Base-by-base conservation (phyloP, 495 filamentous ascomycete species). In the Penicillium pancosmium region DNA sequence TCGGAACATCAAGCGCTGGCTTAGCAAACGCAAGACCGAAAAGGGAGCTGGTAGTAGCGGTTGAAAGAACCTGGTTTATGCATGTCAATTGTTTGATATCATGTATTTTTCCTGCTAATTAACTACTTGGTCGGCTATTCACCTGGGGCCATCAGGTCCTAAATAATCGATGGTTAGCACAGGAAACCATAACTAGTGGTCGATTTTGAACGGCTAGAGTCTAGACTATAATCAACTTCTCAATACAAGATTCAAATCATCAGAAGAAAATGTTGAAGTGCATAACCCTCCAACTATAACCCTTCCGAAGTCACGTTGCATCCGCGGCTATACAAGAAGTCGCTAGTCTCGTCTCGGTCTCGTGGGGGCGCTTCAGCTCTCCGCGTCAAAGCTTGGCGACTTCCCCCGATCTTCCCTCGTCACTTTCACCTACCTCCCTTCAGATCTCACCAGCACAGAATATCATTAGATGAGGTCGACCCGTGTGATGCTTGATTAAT, bases 1-100 rank as follows among this genome's bases (percentile, higher is more conserved):
- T 23, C 65, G 69, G 16, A 68, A 72, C 52, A 50, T 80, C n/a
- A 80, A 73, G 68, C 62, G 54, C 2, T 66, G 70, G 62, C 44
- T 82, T 18, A 80, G 75, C 68, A 67, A 67, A 8, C 72, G 76
- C 55, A 80, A 74, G 68, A 64, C 79, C 44, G 75, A 56, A 55
- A 74, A 72, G 55, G 52, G 38, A 21, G 56, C 54, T 40, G 16
- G 40, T 38, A 52, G 33, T 40, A 46, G 27, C 18, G 11, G 21
- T 36, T 54, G 50, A 54, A 11, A 19, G 13, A 46, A 27, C 47
- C 13, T 23, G 44, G 19, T 27, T 47, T 8, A 43, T 15, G 13
- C 23, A 23, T 23, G 23, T 23, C 23, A 4, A 23, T 23, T 23
- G 23, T 23, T 23, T 23, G 3, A 23, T 23, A 23, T 23, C 23